Evolutionary conservation across 192 early-diverging fungal species (phyloP), one percentile per base, ranked within the genome.

Genomic region (Rhizophagus sp.): DNA sequence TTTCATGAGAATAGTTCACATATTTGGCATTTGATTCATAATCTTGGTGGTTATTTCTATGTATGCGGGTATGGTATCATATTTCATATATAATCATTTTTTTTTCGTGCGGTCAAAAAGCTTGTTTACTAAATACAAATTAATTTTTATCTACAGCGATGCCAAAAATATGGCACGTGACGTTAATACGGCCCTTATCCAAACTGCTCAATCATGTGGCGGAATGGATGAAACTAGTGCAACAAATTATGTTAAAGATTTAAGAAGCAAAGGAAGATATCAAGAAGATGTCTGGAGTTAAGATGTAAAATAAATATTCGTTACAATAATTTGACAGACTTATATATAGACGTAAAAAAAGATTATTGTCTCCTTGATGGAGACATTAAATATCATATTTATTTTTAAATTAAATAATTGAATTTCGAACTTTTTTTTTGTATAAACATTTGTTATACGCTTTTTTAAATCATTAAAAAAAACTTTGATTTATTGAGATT

Each of bases 151-250:
- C 11, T 62, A 25, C 33, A 79, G 96, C 80, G 98, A 99, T 83
- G 98, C 96, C 67, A 98, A 97, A 88, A 86, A 90, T 81, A 99
- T 99, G 98, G 98, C 98, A 25, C 90, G 90, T 67, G 97, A 98
- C 79, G 98, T 99, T 11, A 83, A 94, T 68, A 72, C 84, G 27
- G 85, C 85, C 8, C 84, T 98, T 72, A 84, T 89, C 19, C 82
- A 86, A 78, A 90, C 97, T 83, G 95, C 96, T 2, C 83, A 86
- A 77, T 78, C 81, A 8, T 84, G 85, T 64, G 96, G 95, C 9
- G 92, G 86, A 10, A 84, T 92, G 83, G 82, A 88, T 2, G 91
- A 92, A 71, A 89, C 91, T 27, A 85, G 85, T 72, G 95, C 95
- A 1, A 87, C 87, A 70, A 87, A 84, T 61, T 99, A 93, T 91